Conservation (phyloP, 73 alveolate species). For the Breviolum minutum region DNA sequence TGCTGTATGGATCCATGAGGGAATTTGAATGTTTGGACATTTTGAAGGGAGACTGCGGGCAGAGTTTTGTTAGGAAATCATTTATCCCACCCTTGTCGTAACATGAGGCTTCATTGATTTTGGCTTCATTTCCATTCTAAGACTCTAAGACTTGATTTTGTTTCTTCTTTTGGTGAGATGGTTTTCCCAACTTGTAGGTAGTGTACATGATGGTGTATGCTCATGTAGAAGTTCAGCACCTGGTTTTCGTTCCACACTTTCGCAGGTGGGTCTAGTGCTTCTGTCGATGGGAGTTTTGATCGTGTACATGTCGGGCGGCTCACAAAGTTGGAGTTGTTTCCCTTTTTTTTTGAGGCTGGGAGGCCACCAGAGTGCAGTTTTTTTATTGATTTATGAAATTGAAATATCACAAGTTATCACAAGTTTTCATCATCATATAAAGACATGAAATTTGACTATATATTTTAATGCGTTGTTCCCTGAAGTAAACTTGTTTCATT, state of each 20-base stretch:
- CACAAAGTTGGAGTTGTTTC: not conserved
- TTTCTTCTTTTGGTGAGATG: not conserved
- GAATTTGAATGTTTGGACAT: no score
- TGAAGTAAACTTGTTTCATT: no score
- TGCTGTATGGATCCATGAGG: no score
- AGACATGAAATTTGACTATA: no score
- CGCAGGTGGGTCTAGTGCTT: conserved; percentile 65
- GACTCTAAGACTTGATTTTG: not conserved
- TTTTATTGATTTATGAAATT: no score
- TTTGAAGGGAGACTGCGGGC: no score
- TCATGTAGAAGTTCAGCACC: not conserved
- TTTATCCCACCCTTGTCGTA: not conserved
- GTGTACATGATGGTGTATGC: no score
- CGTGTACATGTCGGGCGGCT: conserved; percentile 40
- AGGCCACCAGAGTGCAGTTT: no score
- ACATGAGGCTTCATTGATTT: not conserved
- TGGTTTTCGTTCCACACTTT: not conserved
- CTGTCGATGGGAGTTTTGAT: conserved; percentile 80
- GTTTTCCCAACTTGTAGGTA: not conserved
- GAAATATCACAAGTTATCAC: no score
- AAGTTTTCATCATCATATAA: no score
- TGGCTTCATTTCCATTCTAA: not conserved
- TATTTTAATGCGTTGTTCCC: no score
- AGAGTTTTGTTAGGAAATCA: not conserved
- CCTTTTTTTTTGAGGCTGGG: no score